Percentiles rank a stretch among this genome's conserved stretches.
phyloP scores from a whole-genome alignment of 148 eudicot species.

The Rhododendron vialii region DNA sequence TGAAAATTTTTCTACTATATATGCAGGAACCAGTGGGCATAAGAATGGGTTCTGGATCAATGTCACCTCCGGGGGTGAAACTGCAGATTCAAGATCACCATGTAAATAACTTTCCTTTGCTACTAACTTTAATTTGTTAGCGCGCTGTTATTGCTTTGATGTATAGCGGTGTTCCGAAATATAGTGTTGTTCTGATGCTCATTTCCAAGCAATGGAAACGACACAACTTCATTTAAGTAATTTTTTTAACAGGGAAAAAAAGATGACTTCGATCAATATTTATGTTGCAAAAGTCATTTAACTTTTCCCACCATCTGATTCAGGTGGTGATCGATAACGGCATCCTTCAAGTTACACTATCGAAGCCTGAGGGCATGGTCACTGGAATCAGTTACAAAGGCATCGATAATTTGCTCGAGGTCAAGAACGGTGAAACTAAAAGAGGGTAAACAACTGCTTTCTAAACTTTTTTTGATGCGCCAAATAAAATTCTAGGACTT shows the following conservation, averaged over 20 bases:
- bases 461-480: neutral
- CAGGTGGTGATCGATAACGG: conserved; percentile 83
- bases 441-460: conserved; percentile 52
- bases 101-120: conserved; percentile 23
- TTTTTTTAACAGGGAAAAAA: neutral
- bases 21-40: neutral
- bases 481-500: too few species aligned
- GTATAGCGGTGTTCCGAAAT: neutral
- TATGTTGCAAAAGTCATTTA: neutral
- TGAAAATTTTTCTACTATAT: neutral
- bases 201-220: neutral
- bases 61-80: conserved; percentile 52
- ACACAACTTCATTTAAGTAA: neutral
- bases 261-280: neutral
- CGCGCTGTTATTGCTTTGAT: neutral
- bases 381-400: conserved; percentile 61
- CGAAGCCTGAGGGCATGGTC: conserved; percentile 74
- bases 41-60: conserved; percentile 17
- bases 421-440: conserved; percentile 41
- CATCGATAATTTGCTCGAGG: conserved; percentile 74
- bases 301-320: neutral
- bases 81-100: conserved; percentile 56
- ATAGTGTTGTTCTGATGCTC: neutral
- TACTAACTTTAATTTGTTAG: too few species aligned
- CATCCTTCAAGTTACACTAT: conserved; percentile 63